Evolutionary conservation across 2,329 filamentous ascomycete species (phyloP).

Genomic region (Purpureocillium takamizusanense): DNA sequence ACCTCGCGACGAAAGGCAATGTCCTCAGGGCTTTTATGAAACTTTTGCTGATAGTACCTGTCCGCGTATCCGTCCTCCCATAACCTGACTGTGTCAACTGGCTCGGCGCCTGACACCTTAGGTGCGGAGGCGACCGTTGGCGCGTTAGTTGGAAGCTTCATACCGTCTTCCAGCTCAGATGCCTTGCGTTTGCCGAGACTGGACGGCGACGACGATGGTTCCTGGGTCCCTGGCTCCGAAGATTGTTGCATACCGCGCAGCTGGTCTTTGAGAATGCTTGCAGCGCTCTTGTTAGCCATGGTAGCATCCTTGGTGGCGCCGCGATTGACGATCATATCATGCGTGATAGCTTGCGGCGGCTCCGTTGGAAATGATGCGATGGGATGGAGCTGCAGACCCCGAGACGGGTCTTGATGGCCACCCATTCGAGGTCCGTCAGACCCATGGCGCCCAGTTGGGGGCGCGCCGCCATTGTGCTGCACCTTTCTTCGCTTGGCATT

Average conservation of each 20-base stretch:
- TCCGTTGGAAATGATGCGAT: conserved; percentile 44
- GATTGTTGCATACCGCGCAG: conserved; percentile 42
- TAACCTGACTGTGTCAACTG: conserved; percentile 73
- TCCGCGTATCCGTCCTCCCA: conserved; percentile 96
- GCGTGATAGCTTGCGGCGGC: conserved; percentile 55
- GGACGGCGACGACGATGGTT: conserved; percentile 26
- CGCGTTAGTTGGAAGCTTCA: conserved; percentile 36
- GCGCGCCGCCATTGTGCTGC: conserved; percentile 46
- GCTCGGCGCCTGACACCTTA: conserved; percentile 46
- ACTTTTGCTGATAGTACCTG: conserved; percentile 96
- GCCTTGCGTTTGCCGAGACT: conserved; percentile 69
- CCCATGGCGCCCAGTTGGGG: conserved; percentile 13
- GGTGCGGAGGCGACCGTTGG: conserved; percentile 45
- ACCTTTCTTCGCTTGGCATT: conserved; percentile 70
- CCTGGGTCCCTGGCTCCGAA: neutral
- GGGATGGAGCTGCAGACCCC: conserved; percentile 23
- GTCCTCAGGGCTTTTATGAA: conserved; percentile 73
- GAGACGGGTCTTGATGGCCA: conserved; percentile 24
- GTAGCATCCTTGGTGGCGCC: conserved; percentile 59
- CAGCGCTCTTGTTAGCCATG: conserved; percentile 86
- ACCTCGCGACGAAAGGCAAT: conserved; percentile 83
- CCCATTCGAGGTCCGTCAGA: conserved; percentile 12
- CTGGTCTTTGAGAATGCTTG: conserved; percentile 75
- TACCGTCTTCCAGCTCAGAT: conserved; percentile 50
- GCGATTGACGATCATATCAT: conserved; percentile 81